phyloP scores from a whole-genome alignment of 345 rosid genomes.

The Gossypium bickii region DNA sequence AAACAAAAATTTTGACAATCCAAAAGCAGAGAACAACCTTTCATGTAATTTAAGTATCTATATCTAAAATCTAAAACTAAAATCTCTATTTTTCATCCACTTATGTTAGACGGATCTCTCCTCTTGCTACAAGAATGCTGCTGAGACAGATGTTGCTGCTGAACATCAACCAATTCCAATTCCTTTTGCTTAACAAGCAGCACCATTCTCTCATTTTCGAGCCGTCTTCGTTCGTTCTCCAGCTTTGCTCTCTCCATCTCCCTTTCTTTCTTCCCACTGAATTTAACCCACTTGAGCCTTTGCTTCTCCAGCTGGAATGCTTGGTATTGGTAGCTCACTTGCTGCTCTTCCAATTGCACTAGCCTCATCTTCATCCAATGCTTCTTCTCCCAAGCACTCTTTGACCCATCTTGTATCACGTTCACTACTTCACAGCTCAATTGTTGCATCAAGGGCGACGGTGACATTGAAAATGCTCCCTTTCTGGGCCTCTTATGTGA shows the following conservation, averaged over 20 bases:
- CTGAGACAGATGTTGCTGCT: constrained; percentile 36
- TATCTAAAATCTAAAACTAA: background rate
- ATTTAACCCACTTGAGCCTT: constrained; percentile 87
- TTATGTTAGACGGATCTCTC: constrained; percentile 58
- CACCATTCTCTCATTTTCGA: constrained; percentile 77
- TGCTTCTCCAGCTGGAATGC: constrained; percentile 85
- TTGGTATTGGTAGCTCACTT: constrained; percentile 53
- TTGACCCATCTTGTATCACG: constrained; percentile 50
- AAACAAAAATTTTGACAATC: background rate
- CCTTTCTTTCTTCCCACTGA: constrained; percentile 82
- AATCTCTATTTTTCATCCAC: constrained; percentile 30
- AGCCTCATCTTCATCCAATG: constrained; percentile 67
- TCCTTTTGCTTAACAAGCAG: constrained; percentile 64
- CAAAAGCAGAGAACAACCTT: background rate
- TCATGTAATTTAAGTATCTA: background rate
- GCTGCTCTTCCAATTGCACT: constrained; percentile 71
- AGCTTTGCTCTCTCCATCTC: constrained; percentile 90
- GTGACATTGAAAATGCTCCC: constrained; percentile 5
- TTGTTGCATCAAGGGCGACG: constrained; percentile 41
- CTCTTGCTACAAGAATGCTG: constrained; percentile 49
- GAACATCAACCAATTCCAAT: constrained; percentile 51
- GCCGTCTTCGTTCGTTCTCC: constrained; percentile 60
- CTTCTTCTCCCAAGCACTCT: constrained; percentile 78
- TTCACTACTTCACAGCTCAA: constrained; percentile 40
- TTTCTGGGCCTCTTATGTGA: constrained; percentile 36